These are phyloP conservation scores for Cyclocybe aegerita DNA, from an alignment of 768 basidiomycete species.

Conservation along the genomic window DNA sequence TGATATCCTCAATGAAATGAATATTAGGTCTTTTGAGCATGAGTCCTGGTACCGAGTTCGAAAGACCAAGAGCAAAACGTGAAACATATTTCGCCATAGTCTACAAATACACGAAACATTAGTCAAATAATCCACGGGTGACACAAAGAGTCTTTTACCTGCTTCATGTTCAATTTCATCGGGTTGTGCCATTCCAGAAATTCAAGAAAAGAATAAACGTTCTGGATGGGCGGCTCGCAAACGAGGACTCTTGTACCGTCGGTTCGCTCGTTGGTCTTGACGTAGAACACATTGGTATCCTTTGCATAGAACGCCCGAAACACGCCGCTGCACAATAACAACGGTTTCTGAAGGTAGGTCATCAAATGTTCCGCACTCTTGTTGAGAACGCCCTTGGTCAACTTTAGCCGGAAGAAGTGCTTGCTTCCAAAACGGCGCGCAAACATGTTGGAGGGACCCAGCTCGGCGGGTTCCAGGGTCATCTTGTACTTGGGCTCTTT, in stretches of 20 bases:
- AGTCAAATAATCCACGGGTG: not conserved
- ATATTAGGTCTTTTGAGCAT: conserved; percentile 37
- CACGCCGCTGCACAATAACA: conserved; percentile 52
- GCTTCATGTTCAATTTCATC: conserved; percentile 40
- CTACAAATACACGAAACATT: conserved; percentile 28
- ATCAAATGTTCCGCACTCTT: conserved; percentile 28
- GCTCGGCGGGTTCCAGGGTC: conserved; percentile 43
- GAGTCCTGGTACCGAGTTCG: conserved; percentile 62
- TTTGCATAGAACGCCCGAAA: conserved; percentile 65
- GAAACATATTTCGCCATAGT: conserved; percentile 64
- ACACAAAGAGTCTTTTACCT: conserved; percentile 36
- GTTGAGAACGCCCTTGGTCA: conserved; percentile 34
- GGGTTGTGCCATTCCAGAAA: conserved; percentile 61
- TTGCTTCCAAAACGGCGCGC: conserved; percentile 63
- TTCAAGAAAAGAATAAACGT: conserved; percentile 37
- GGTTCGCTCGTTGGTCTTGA: conserved; percentile 49
- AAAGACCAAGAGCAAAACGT: conserved; percentile 60
- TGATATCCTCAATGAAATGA: conserved; percentile 41
- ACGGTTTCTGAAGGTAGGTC: conserved; percentile 45
- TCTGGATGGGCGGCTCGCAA: conserved; percentile 16
- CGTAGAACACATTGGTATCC: conserved; percentile 54
- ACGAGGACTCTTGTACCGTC: conserved; percentile 16
- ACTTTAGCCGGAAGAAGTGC: conserved; percentile 50
- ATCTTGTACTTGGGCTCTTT: conserved; percentile 37
- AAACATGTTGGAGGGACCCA: conserved; percentile 58